Conservation (phyloP, 768 basidiomycete genomes). For the Boletales sp. region DNA sequence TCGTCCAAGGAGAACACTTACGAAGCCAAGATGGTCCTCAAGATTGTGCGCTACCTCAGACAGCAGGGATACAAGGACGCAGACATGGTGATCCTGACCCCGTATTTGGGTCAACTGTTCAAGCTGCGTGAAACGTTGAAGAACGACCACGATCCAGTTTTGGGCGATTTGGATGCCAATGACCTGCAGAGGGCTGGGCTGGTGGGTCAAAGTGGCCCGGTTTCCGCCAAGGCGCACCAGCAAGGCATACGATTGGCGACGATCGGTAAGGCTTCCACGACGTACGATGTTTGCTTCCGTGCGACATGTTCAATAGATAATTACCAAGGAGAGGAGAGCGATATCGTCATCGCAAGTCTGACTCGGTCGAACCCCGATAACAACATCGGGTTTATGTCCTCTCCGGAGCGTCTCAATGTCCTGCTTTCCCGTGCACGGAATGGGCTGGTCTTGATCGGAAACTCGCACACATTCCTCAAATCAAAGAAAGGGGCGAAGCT, state of each 20-base stretch:
- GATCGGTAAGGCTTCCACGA: conserved; percentile 44
- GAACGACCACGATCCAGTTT: conserved; percentile 45
- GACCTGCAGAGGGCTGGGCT: conserved; percentile 61
- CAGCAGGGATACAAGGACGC: conserved; percentile 67
- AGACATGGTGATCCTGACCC: conserved; percentile 62
- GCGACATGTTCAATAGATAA: conserved; percentile 46
- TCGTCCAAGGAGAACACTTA: conserved; percentile 61
- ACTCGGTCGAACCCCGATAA: conserved; percentile 55
- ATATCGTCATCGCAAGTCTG: conserved; percentile 61
- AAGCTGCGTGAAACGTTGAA: conserved; percentile 44
- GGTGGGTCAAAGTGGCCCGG: conserved; percentile 33
- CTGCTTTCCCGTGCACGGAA: conserved; percentile 67
- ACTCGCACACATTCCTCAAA: conserved; percentile 54
- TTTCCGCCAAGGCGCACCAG: conserved; percentile 37
- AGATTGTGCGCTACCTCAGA: conserved; percentile 60
- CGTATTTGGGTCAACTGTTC: conserved; percentile 64
- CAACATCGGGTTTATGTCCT: conserved; percentile 69
- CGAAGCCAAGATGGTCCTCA: conserved; percentile 63
- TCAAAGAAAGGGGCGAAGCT: conserved; percentile 50
- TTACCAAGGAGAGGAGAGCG: conserved; percentile 73
- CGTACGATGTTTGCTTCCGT: background rate
- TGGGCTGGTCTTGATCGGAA: conserved; percentile 65
- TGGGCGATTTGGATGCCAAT: conserved; percentile 12
- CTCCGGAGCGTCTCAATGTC: conserved; percentile 72
- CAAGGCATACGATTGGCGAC: conserved; percentile 54